Conservation (phyloP, 2,329 filamentous ascomycete genomes). For the Paraconiothyrium sp. region DNA sequence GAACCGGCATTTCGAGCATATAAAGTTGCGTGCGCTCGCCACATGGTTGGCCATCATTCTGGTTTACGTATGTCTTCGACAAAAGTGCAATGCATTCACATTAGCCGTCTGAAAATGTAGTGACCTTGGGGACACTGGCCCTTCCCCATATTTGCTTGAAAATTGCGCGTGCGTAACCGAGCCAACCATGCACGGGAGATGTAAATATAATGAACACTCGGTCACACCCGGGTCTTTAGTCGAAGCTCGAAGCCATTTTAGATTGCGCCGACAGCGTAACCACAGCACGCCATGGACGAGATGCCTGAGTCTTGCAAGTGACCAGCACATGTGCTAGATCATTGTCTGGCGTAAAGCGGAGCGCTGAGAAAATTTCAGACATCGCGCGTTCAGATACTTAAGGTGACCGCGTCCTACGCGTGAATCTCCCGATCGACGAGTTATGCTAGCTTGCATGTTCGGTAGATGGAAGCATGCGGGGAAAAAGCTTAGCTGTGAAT, state of each 20-base stretch:
- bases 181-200: slow-evolving; percentile 27
- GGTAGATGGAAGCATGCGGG: slow-evolving; percentile 43
- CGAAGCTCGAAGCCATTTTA: slow-evolving; percentile 26
- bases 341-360: background rate
- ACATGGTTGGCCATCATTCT: slow-evolving; percentile 23
- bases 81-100: slow-evolving; percentile 30
- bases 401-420: slow-evolving; percentile 15
- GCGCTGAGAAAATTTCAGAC: background rate
- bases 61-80: slow-evolving; percentile 35
- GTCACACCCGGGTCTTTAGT: slow-evolving; percentile 31
- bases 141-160: slow-evolving; percentile 31
- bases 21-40: slow-evolving; percentile 20
- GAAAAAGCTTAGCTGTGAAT: slow-evolving; percentile 40
- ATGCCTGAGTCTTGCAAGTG: background rate
- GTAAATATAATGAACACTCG: slow-evolving; percentile 28
- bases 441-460: slow-evolving; percentile 28
- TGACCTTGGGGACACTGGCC: slow-evolving; percentile 23
- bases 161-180: slow-evolving; percentile 32
- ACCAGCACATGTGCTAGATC: background rate
- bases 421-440: slow-evolving; percentile 21
- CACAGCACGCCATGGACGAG: slow-evolving; percentile 19
- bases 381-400: slow-evolving; percentile 8
- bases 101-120: slow-evolving; percentile 31
- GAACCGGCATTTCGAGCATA: slow-evolving; percentile 19
- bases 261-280: slow-evolving; percentile 18